A percentile compares a stretch with the other conserved stretches of the same genome.
These are phyloP conservation scores for Colletotrichum lentis DNA, from an alignment of 2,329 filamentous ascomycete genomes.

Conservation along the genomic window DNA sequence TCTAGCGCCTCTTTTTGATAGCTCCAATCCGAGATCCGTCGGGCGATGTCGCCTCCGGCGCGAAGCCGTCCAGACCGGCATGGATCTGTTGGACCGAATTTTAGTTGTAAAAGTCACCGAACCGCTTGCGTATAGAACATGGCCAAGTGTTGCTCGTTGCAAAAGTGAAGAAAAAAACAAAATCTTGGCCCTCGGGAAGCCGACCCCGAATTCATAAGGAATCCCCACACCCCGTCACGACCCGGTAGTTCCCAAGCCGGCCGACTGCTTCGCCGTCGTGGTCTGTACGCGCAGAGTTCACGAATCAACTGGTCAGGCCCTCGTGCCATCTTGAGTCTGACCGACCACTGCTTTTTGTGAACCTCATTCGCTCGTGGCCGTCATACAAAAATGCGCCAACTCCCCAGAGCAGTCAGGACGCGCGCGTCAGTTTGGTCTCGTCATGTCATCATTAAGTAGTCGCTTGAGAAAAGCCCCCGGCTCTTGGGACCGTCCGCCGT, in stretches of 20 bases:
- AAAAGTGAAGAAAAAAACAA: not conserved
- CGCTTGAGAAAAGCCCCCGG: conserved; percentile 19
- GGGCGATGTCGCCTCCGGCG: not conserved
- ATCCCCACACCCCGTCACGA: not conserved
- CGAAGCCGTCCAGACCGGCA: not conserved
- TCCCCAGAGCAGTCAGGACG: not conserved
- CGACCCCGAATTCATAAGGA: not conserved
- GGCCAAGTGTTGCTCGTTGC: not conserved
- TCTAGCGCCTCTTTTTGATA: not conserved
- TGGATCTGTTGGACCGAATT: not conserved
- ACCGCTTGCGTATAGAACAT: not conserved
- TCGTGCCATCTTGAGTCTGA: not conserved
- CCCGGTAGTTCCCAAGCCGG: not conserved
- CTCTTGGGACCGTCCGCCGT: not conserved
- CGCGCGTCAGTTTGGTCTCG: conserved; percentile 15
- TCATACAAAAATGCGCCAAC: not conserved
- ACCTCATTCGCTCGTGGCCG: not conserved
- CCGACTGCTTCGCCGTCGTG: not conserved
- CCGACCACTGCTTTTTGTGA: not conserved
- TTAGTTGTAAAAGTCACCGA: not conserved
- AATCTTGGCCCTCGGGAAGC: not conserved
- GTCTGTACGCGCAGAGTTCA: not conserved
- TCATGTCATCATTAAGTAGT: conserved; percentile 23
- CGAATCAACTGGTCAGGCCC: not conserved
- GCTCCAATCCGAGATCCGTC: not conserved